Evolutionary conservation across 78 protist genomes (phyloP).

Genomic region (Dictyostelium intermedium): DNA sequence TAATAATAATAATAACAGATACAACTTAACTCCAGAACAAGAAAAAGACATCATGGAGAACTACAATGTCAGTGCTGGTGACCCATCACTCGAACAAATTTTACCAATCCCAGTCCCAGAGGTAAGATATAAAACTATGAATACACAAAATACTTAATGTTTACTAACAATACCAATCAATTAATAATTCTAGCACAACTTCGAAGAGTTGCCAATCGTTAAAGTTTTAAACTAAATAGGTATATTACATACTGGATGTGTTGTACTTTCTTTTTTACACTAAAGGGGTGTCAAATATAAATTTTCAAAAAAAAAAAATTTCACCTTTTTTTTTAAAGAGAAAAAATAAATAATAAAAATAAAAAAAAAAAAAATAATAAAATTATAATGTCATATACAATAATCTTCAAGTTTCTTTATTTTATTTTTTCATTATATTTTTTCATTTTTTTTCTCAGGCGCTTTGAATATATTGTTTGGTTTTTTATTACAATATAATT

Average conservation of each 20-base stretch:
- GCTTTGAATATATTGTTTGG: too few species aligned
- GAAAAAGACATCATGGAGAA: slow-evolving; percentile 37
- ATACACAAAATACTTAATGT: too few species aligned
- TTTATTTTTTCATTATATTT: too few species aligned
- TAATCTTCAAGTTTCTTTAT: too few species aligned
- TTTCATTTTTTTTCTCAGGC: too few species aligned
- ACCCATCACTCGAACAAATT: slow-evolving; percentile 10
- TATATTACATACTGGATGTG: neutral
- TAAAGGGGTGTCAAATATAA: neutral
- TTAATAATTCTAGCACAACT: neutral
- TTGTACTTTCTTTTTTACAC: neutral
- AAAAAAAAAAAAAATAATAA: neutral
- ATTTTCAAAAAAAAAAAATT: neutral
- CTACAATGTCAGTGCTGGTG: slow-evolving; percentile 49
- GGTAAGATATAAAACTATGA: neutral
- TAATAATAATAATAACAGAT: slow-evolving; percentile 11
- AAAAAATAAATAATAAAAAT: neutral
- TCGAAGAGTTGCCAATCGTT: neutral
- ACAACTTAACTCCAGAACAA: slow-evolving; percentile 76
- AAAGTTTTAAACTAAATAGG: neutral
- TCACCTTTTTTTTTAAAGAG: too few species aligned
- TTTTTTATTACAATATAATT: too few species aligned
- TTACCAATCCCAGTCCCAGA: slow-evolving; percentile 64
- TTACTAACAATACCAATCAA: too few species aligned
- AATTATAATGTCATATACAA: too few species aligned